Evolutionary conservation across 2,329 filamentous ascomycete genomes (phyloP).

Genomic region (Exophiala sp.): DNA sequence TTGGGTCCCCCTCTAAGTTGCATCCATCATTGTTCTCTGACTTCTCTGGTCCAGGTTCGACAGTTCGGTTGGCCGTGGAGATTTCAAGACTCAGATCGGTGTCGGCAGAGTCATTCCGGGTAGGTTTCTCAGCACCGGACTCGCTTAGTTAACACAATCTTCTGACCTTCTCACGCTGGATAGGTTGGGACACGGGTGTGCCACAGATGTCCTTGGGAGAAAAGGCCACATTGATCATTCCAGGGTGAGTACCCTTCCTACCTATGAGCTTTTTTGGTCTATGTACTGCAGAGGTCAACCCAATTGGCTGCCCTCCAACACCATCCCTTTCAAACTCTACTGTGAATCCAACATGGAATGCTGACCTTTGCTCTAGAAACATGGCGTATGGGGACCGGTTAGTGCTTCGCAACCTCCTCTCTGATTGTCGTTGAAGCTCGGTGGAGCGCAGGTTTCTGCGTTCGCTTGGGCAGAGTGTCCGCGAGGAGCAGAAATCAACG

Average conservation of each 20-base stretch:
- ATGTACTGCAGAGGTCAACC: too few species aligned
- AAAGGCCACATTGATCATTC: constrained; percentile 78
- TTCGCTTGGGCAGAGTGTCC: neutral
- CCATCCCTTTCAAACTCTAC: too few species aligned
- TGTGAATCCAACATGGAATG: neutral
- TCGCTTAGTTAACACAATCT: neutral
- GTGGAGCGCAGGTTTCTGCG: neutral
- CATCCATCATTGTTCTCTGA: neutral
- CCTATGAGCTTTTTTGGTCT: neutral
- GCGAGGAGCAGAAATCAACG: too few species aligned
- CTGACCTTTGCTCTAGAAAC: constrained; percentile 15
- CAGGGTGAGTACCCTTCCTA: constrained; percentile 53
- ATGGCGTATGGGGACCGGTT: constrained; percentile 39
- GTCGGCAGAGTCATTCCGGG: constrained; percentile 80
- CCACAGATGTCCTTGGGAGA: constrained; percentile 82
- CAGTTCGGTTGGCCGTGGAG: constrained; percentile 68
- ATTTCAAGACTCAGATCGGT: constrained; percentile 74
- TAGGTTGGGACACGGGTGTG: constrained; percentile 83
- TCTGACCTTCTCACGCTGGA: neutral
- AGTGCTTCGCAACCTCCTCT: constrained; percentile 25
- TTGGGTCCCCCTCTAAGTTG: neutral
- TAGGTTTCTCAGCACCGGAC: constrained; percentile 37
- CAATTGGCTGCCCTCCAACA: too few species aligned
- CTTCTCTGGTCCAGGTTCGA: constrained; percentile 64
- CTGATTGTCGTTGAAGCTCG: neutral